Evolutionary conservation across 2,329 filamentous ascomycete species (phyloP).

Genomic region (Diaporthe sp.): DNA sequence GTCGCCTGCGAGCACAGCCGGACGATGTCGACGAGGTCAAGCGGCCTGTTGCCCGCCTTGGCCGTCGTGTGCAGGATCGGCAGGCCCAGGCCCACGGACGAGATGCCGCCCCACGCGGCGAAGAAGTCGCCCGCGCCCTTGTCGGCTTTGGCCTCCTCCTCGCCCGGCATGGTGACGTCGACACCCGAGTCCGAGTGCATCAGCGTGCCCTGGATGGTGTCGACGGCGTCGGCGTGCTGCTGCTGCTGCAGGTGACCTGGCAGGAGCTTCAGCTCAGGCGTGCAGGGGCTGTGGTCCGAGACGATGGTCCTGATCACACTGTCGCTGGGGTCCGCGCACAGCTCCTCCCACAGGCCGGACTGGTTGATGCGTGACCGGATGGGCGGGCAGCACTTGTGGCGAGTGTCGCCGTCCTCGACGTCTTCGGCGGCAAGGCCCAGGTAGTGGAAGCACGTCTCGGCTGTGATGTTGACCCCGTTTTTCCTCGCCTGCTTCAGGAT

Average conservation of each 20-base stretch:
- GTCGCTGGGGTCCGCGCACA: conserved; percentile 69
- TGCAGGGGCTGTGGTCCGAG: conserved; percentile 96
- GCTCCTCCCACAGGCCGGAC: conserved; percentile 88
- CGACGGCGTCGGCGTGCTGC: conserved; percentile 47
- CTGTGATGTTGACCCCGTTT: conserved; percentile 86
- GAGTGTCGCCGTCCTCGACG: conserved; percentile 86
- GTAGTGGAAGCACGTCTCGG: conserved; percentile 97
- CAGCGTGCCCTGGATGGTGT: conserved; percentile 50
- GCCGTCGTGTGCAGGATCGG: conserved; percentile 90
- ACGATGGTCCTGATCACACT: conserved; percentile 93
- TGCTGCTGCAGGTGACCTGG: conserved; percentile 72
- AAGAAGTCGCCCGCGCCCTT: conserved; percentile 85
- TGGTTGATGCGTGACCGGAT: conserved; percentile 88
- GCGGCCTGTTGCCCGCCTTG: conserved; percentile 62
- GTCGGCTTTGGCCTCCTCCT: conserved; percentile 51
- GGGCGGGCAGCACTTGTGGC: conserved; percentile 96
- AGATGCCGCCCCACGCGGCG: conserved; percentile 95
- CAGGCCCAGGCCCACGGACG: conserved; percentile 91
- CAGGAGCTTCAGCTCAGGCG: conserved; percentile 91
- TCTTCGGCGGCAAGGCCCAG: conserved; percentile 86
- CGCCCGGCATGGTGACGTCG: conserved; percentile 59
- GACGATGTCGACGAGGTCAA: conserved; percentile 82
- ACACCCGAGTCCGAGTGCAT: conserved; percentile 68
- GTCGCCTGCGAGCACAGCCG: conserved; percentile 89
- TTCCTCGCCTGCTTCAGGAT: conserved; percentile 81